These are phyloP conservation scores for Knoxia roxburghii DNA, from an alignment of 257 asterid species.

Conservation along the genomic window DNA sequence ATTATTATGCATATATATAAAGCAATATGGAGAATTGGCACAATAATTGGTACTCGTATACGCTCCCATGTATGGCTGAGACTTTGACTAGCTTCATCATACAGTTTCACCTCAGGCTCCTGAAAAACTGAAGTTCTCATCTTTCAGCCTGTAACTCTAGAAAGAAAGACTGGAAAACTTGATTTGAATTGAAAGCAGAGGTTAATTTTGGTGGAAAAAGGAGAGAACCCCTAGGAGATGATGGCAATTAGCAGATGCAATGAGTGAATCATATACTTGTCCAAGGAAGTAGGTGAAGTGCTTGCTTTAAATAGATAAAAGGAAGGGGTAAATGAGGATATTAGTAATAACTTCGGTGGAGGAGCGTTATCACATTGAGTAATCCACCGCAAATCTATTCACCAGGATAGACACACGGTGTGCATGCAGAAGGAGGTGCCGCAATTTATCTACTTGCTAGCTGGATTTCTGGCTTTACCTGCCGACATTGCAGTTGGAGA, in stretches of 20 bases:
- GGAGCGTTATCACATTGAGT: slow-evolving; percentile 28
- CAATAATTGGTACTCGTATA: slow-evolving; percentile 60
- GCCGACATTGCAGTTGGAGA: slow-evolving; percentile 42
- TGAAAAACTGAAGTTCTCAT: slow-evolving; percentile 54
- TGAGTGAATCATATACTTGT: slow-evolving; percentile 19
- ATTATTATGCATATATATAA: slow-evolving; percentile 59
- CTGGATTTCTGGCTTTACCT: slow-evolving; percentile 52
- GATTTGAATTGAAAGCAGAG: slow-evolving; percentile 14
- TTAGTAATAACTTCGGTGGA: slow-evolving; percentile 34
- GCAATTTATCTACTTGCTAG: slow-evolving; percentile 59
- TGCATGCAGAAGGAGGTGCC: slow-evolving; percentile 66
- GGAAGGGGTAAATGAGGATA: slow-evolving; percentile 22
- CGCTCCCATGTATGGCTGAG: slow-evolving; percentile 54
- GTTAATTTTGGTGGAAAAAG: slow-evolving; percentile 12
- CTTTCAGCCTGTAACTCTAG: slow-evolving; percentile 10
- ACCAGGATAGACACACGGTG: slow-evolving; percentile 63
- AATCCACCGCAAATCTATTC: slow-evolving; percentile 26
- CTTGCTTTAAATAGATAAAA: slow-evolving; percentile 41
- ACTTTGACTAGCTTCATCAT: slow-evolving; percentile 43
- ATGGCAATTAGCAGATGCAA: slow-evolving; percentile 27
- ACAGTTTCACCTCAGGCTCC: slow-evolving; percentile 30
- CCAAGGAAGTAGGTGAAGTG: slow-evolving; percentile 20
- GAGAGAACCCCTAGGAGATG: slow-evolving; percentile 23
- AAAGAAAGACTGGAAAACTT: slow-evolving; percentile 6
- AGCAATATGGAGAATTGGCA: slow-evolving; percentile 49